phyloP scores from a whole-genome alignment of 2,329 filamentous ascomycete species.

The Xylariales sp. region DNA sequence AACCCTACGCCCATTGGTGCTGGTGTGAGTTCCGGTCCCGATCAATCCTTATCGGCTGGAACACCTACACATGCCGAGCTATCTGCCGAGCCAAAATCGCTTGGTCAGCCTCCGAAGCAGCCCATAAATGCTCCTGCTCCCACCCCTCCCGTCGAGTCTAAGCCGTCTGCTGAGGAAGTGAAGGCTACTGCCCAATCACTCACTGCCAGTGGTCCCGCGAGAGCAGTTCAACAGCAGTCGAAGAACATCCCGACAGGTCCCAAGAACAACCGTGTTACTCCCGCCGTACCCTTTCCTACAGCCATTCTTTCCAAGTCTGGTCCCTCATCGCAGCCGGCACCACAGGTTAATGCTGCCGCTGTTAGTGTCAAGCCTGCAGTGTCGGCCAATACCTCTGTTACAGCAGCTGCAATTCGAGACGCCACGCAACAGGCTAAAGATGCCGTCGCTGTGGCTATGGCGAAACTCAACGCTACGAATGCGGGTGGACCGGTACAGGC shows the following conservation, averaged over 20 bases:
- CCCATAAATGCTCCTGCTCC: constrained; percentile 45
- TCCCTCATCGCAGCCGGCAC: constrained; percentile 13
- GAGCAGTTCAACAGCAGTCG: constrained; percentile 28
- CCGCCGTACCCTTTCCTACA: constrained; percentile 60
- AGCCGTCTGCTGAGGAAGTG: constrained; percentile 53
- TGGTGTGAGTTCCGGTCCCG: constrained; percentile 39
- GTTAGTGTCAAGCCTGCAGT: constrained; percentile 33
- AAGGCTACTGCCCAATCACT: constrained; percentile 51
- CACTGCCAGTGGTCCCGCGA: constrained; percentile 29
- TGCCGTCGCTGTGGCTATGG: constrained; percentile 77
- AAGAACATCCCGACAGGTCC: constrained; percentile 43
- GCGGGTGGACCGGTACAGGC: constrained; percentile 22
- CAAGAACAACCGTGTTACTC: constrained; percentile 52
- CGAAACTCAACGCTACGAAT: constrained; percentile 51
- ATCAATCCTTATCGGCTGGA: constrained; percentile 41
- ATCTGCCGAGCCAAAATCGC: constrained; percentile 49
- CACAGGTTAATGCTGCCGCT: constrained; percentile 24
- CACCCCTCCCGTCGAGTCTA: constrained; percentile 63
- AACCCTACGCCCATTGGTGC: constrained; percentile 51
- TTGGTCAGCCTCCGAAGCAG: constrained; percentile 41
- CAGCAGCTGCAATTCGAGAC: constrained; percentile 49
- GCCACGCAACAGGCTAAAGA: constrained; percentile 71
- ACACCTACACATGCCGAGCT: constrained; percentile 42
- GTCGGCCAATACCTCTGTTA: constrained; percentile 28
- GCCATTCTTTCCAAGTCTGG: constrained; percentile 28